These are phyloP conservation scores for Penicillium nordicum DNA, from an alignment of 2,329 filamentous ascomycete species.

Conservation along the genomic window DNA sequence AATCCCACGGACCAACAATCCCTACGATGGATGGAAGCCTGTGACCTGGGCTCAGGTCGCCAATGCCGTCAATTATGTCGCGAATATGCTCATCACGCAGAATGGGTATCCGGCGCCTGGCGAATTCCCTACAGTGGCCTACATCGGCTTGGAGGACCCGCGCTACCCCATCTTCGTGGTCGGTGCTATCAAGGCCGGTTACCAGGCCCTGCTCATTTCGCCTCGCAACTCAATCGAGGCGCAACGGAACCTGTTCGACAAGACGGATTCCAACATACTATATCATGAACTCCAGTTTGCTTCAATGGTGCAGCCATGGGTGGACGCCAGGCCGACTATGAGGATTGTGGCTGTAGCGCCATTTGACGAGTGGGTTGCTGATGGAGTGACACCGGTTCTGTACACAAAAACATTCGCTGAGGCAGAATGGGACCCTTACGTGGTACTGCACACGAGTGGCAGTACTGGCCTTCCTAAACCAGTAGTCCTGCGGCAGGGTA, in stretches of 20 bases:
- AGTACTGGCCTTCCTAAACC: no score
- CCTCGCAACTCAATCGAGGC: background rate
- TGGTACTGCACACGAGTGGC: no score
- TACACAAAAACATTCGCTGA: no score
- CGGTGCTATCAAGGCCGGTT: background rate
- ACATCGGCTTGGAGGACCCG: background rate
- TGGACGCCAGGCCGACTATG: no score
- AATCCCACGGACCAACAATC: background rate
- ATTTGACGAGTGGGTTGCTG: no score
- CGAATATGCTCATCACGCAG: background rate
- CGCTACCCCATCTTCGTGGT: background rate
- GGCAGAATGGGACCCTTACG: no score
- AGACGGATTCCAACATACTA: background rate
- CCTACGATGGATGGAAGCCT: background rate
- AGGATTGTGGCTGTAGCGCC: no score
- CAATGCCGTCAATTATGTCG: background rate
- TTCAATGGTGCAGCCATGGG: background rate
- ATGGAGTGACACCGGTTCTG: no score
- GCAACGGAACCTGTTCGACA: background rate
- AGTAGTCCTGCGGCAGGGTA: no score
- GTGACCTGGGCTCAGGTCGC: background rate
- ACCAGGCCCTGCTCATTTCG: background rate
- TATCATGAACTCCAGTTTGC: background rate
- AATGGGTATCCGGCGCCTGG: background rate
- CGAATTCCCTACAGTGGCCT: background rate